A percentile compares a stretch with the other conserved stretches of the same genome.
Conservation (phyloP, 75 land plant genomes). For the Pinus albicaulis region DNA sequence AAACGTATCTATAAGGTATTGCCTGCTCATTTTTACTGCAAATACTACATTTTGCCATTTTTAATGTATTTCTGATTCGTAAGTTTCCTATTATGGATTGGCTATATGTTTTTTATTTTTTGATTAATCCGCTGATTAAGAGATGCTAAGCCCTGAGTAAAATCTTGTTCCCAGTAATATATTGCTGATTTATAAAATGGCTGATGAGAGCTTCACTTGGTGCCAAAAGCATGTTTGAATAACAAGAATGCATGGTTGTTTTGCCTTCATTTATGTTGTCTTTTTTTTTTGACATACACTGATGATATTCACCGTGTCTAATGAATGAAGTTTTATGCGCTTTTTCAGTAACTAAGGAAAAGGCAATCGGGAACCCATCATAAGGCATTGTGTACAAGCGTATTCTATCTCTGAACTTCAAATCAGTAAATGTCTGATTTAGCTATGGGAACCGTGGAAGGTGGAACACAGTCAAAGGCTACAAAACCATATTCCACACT, state of each 20-base stretch:
- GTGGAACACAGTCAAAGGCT: conserved; percentile 52
- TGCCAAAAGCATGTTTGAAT: neutral
- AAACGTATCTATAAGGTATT: neutral
- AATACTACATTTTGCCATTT: neutral
- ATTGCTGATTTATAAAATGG: neutral
- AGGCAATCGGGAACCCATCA: neutral
- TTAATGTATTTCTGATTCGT: neutral
- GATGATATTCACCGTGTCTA: neutral
- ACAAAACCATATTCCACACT: conserved; percentile 24
- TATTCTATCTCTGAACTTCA: neutral
- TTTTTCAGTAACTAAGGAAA: neutral
- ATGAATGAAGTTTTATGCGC: neutral
- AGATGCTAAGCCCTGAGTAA: neutral
- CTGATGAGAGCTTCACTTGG: too few relatives aligned
- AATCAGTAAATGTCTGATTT: neutral
- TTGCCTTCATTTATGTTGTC: neutral
- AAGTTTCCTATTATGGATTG: neutral
- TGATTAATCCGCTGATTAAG: neutral
- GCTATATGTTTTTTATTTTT: neutral
- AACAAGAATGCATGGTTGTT: neutral
- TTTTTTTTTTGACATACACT: neutral
- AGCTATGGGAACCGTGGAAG: conserved; percentile 24
- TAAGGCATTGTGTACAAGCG: neutral
- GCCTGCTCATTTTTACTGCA: neutral
- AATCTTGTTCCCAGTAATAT: neutral